These are phyloP conservation scores for Pneumocystis carinii DNA, from an alignment of 1,139 yeast species.

Conservation along the genomic window DNA sequence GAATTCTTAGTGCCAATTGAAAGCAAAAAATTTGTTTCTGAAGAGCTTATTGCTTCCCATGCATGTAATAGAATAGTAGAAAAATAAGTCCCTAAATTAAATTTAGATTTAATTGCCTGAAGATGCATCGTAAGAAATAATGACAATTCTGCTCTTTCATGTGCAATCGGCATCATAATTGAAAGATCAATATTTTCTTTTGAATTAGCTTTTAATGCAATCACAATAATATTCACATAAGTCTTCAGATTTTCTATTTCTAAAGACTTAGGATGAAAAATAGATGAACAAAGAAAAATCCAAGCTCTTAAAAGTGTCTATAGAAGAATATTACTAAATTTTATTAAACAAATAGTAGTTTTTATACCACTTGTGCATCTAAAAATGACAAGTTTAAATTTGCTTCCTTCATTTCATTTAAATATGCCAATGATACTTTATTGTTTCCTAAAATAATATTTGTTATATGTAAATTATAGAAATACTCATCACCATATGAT, in stretches of 20 bases:
- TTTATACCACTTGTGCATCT: slow-evolving; percentile 35
- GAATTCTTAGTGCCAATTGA: neutral
- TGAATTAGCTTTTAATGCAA: neutral
- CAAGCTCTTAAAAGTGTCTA: neutral
- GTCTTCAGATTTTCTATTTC: neutral
- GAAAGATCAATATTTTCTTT: neutral
- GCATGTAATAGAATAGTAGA: neutral
- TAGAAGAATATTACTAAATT: neutral
- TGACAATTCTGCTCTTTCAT: neutral
- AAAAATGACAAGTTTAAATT: slow-evolving; percentile 51
- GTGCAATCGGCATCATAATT: neutral
- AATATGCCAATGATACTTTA: slow-evolving; percentile 38
- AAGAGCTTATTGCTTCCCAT: neutral
- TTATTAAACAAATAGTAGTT: neutral
- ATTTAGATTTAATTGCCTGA: neutral
- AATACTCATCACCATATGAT: slow-evolving; percentile 37
- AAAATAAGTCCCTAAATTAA: neutral
- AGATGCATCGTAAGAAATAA: neutral
- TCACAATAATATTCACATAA: neutral
- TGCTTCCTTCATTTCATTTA: slow-evolving; percentile 42
- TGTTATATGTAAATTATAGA: slow-evolving; percentile 50
- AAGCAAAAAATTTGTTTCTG: neutral
- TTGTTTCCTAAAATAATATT: slow-evolving; percentile 40
- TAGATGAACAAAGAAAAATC: neutral
- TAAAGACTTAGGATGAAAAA: neutral